A percentile compares a stretch with the other conserved stretches of the same genome.
These are phyloP conservation scores for Lupinus albus DNA, from an alignment of 306 rosid species.

Conservation along the genomic window DNA sequence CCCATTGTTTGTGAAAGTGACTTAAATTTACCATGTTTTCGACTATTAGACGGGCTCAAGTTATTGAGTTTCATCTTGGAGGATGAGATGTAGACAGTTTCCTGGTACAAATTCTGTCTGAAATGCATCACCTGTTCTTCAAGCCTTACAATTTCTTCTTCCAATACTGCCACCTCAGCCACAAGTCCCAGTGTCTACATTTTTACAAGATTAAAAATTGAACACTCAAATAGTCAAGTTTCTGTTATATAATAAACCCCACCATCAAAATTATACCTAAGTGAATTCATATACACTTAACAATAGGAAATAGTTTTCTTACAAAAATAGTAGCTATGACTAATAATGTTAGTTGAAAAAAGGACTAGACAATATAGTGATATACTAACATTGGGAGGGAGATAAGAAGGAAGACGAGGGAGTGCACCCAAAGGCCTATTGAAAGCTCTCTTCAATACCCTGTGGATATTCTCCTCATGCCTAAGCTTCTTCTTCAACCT, in stretches of 20 bases:
- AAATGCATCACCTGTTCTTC: conserved; percentile 79
- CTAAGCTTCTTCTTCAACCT: conserved; percentile 92
- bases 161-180: conserved; percentile 94
- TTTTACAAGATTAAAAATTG: conserved; percentile 23
- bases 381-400: conserved; percentile 75
- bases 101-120: conserved; percentile 78
- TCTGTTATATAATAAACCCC: background rate
- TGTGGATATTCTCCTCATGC: conserved; percentile 79
- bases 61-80: conserved; percentile 56
- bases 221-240: conserved; percentile 28
- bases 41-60: conserved; percentile 36
- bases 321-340: too few species aligned
- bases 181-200: conserved; percentile 74
- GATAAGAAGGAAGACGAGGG: conserved; percentile 95
- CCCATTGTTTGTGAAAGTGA: conserved; percentile 40
- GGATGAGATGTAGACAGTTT: conserved; percentile 73
- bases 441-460: conserved; percentile 89
- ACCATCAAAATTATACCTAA: too few species aligned
- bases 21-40: conserved; percentile 44
- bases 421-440: conserved; percentile 88
- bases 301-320: background rate
- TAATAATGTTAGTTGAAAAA: background rate
- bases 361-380: background rate
- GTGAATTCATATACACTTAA: background rate
- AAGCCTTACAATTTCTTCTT: conserved; percentile 92